These are phyloP conservation scores for Fonsecaea pedrosoi DNA, from an alignment of 2,329 filamentous ascomycete species.

Conservation along the genomic window DNA sequence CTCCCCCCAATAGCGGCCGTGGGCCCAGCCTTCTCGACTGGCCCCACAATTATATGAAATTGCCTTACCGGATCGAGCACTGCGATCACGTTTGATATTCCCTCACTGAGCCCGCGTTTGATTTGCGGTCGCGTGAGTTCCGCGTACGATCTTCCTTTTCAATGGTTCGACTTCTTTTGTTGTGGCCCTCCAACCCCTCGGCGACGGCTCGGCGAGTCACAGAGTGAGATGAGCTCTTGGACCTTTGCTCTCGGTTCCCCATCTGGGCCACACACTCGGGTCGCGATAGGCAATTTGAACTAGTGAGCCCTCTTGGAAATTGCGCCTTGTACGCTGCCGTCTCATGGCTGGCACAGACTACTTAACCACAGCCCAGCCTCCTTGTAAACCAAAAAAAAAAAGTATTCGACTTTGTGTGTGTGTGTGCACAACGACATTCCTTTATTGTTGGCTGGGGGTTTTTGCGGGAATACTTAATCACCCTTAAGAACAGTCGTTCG, in stretches of 20 bases:
- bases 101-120: neutral
- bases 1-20: too few relatives aligned
- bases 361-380: neutral
- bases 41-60: neutral
- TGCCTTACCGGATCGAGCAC: neutral
- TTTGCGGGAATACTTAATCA: neutral
- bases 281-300: neutral
- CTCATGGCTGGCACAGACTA: neutral
- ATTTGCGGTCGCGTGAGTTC: neutral
- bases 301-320: neutral
- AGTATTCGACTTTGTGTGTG: too few relatives aligned
- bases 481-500: neutral
- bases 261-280: neutral
- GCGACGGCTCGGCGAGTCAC: too few relatives aligned
- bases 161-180: neutral
- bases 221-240: neutral
- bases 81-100: neutral
- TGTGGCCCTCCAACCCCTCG: neutral
- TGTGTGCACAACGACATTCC: neutral
- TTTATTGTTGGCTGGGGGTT: neutral
- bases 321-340: neutral
- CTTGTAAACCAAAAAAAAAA: neutral
- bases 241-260: neutral
- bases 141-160: neutral
- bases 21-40: neutral